phyloP scores from a whole-genome alignment of 1,284 basidiomycete species.

The Ganoderma meredithae region DNA sequence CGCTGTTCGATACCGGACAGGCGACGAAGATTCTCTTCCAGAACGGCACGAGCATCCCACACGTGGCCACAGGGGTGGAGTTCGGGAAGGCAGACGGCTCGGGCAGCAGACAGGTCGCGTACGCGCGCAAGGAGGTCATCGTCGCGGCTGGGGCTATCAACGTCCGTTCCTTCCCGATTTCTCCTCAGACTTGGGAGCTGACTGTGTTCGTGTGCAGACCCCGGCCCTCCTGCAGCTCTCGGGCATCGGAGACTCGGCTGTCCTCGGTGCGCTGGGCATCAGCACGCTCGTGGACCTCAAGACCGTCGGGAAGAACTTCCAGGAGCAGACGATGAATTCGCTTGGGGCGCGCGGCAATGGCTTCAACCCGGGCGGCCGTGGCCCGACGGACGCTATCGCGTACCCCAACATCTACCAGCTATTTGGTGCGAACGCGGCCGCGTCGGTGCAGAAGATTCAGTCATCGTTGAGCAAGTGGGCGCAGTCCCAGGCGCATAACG shows the following conservation, averaged over 20 bases:
- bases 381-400: conserved; percentile 50
- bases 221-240: conserved; percentile 53
- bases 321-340: conserved; percentile 56
- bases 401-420: conserved; percentile 52
- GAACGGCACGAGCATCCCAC: conserved; percentile 44
- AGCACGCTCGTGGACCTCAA: conserved; percentile 45
- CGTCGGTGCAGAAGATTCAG: conserved; percentile 44
- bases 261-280: conserved; percentile 50
- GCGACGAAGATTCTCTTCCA: conserved; percentile 66
- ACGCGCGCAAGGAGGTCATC: conserved; percentile 62
- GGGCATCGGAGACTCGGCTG: conserved; percentile 51
- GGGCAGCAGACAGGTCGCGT: conserved; percentile 39
- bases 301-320: conserved; percentile 55
- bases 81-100: conserved; percentile 46
- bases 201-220: conserved; percentile 35
- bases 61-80: conserved; percentile 61
- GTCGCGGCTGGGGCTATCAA: conserved; percentile 53
- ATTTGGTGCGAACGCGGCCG: conserved; percentile 46
- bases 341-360: conserved; percentile 45
- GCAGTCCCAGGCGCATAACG: conserved; percentile 47
- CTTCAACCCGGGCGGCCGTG: conserved; percentile 43
- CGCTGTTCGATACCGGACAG: background rate
- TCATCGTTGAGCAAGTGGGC: conserved; percentile 49
- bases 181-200: background rate
- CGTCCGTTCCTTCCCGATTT: conserved; percentile 2